These are phyloP conservation scores for Cryptosporidium ubiquitum DNA, from an alignment of 169 alveolate species.

Conservation along the genomic window DNA sequence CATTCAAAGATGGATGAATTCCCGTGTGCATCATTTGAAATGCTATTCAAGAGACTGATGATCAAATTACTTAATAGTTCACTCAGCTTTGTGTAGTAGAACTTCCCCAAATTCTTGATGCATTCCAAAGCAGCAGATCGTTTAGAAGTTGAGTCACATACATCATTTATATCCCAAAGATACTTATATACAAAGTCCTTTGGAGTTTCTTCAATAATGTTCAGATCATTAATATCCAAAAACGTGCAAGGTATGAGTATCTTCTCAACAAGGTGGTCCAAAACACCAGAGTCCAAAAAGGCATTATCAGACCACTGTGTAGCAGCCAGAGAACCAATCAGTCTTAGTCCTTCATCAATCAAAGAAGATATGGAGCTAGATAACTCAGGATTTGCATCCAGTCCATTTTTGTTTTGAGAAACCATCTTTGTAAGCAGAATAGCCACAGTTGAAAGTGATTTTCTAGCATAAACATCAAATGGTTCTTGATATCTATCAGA, in stretches of 20 bases:
- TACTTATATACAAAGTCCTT: slow-evolving; percentile 66
- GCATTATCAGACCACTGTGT: slow-evolving; percentile 73
- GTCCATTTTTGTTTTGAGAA: not conserved
- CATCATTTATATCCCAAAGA: slow-evolving; percentile 70
- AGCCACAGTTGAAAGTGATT: slow-evolving; percentile 59
- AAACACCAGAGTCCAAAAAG: slow-evolving; percentile 55
- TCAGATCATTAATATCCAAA: slow-evolving; percentile 46
- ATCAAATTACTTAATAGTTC: slow-evolving; percentile 39
- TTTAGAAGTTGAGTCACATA: slow-evolving; percentile 65
- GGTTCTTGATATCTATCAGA: slow-evolving; percentile 73
- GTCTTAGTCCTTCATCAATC: slow-evolving; percentile 53
- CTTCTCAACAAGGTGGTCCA: slow-evolving; percentile 66
- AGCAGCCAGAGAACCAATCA: slow-evolving; percentile 58
- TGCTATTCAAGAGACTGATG: slow-evolving; percentile 22
- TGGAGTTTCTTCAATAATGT: slow-evolving; percentile 48
- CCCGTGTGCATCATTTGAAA: slow-evolving; percentile 11
- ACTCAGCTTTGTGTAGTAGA: slow-evolving; percentile 48
- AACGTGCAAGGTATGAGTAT: slow-evolving; percentile 70
- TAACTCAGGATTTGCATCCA: slow-evolving; percentile 20
- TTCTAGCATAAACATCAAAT: slow-evolving; percentile 56
- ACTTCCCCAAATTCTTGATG: slow-evolving; percentile 60
- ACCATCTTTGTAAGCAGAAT: slow-evolving; percentile 51
- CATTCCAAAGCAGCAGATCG: slow-evolving; percentile 72
- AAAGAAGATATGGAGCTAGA: slow-evolving; percentile 36
- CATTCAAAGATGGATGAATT: slow-evolving; percentile 28